phyloP scores from a whole-genome alignment of 768 basidiomycete species.

The Auricularia sp. region DNA sequence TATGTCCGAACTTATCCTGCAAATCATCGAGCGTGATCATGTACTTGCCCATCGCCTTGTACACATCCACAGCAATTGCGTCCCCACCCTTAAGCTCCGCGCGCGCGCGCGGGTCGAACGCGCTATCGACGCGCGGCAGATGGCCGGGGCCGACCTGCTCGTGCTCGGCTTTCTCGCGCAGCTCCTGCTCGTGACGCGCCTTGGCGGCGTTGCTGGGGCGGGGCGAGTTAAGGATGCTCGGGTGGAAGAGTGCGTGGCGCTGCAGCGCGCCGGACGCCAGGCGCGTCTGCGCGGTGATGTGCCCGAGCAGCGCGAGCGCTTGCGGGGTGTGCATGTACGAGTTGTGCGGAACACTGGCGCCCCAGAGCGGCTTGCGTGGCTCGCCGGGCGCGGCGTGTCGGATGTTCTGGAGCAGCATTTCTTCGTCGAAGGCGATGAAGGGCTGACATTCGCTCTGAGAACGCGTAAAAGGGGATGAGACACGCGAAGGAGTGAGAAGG shows the following conservation, averaged over 20 bases:
- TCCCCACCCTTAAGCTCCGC: background rate
- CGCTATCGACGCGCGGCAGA: background rate
- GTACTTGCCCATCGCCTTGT: conserved; percentile 2
- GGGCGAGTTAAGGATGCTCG: background rate
- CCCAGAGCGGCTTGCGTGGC: background rate
- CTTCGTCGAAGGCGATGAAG: conserved; percentile 1
- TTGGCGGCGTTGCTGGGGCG: background rate
- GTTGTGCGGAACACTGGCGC: background rate
- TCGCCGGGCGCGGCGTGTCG: background rate
- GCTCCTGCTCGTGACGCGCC: background rate
- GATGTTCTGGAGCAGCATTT: background rate
- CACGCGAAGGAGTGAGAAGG: background rate
- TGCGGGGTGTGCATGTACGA: conserved; percentile 1
- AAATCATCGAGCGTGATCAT: conserved; percentile 1
- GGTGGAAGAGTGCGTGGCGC: background rate
- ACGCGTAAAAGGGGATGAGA: background rate
- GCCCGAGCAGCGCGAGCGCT: background rate
- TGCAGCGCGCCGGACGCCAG: background rate
- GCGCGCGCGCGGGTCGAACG: background rate
- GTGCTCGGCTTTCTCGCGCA: background rate
- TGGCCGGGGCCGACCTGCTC: background rate
- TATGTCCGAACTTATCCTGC: background rate
- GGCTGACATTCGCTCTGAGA: background rate
- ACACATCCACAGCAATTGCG: background rate
- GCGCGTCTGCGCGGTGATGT: background rate